These are phyloP conservation scores for Candida schatavii DNA, from an alignment of 805 yeast genomes.

Conservation along the genomic window DNA sequence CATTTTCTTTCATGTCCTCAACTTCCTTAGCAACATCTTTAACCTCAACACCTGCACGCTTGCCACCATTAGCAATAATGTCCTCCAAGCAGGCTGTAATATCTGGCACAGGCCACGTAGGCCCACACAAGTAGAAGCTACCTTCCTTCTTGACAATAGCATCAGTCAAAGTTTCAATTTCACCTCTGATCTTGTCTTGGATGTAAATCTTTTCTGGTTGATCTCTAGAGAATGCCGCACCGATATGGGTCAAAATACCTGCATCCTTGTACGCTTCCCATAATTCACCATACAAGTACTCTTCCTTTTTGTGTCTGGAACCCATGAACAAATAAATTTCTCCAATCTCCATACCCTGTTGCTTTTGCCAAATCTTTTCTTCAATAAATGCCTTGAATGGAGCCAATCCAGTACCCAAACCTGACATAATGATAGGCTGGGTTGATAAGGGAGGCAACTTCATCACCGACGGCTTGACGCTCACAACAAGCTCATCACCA, in stretches of 20 bases:
- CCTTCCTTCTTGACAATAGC: constrained; percentile 80
- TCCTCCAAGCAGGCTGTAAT: constrained; percentile 87
- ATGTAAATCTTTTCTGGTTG: constrained; percentile 93
- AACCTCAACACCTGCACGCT: constrained; percentile 53
- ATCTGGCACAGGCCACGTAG: constrained; percentile 99
- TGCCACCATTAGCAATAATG: constrained; percentile 71
- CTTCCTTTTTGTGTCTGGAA: constrained; percentile 93
- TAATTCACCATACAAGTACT: constrained; percentile 91
- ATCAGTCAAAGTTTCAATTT: constrained; percentile 66
- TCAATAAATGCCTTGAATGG: constrained; percentile 97
- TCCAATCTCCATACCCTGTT: constrained; percentile 87
- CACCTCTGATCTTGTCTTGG: constrained; percentile 87
- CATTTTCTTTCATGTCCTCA: constrained; percentile 90
- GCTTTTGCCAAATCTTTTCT: constrained; percentile 89
- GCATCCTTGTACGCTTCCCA: constrained; percentile 97
- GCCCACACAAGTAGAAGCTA: constrained; percentile 95
- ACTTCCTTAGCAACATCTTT: constrained; percentile 76
- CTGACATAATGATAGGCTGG: constrained; percentile 94
- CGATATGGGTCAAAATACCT: constrained; percentile 87
- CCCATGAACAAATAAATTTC: constrained; percentile 86
- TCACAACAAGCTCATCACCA: constrained; percentile 86
- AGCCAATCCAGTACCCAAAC: constrained; percentile 96
- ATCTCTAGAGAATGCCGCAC: constrained; percentile 98
- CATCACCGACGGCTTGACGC: constrained; percentile 97
- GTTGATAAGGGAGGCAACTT: constrained; percentile 84